Percentiles rank a stretch among this genome's conserved stretches.
Evolutionary conservation across 805 yeast genomes (phyloP).

Genomic region (Debaryomyces tyrocola): DNA sequence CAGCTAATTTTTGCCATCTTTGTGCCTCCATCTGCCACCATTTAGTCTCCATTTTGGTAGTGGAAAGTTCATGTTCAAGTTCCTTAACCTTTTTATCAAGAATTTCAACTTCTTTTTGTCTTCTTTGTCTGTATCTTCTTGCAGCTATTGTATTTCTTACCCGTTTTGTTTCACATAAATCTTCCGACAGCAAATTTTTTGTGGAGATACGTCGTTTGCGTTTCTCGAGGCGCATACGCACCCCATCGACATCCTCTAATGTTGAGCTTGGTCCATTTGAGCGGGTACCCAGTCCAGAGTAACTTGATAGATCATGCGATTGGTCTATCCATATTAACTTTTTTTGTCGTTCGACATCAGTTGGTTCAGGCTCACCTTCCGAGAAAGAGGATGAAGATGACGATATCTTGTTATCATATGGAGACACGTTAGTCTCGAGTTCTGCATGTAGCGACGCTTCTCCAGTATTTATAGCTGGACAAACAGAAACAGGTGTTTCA

Average conservation of each 20-base stretch:
- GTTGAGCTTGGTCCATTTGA: background rate
- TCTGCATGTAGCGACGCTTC: background rate
- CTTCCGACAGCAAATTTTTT: background rate
- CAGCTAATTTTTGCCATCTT: slow-evolving; percentile 7
- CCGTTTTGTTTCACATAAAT: slow-evolving; percentile 2
- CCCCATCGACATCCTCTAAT: slow-evolving; percentile 3
- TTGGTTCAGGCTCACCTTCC: background rate
- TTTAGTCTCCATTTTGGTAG: slow-evolving; percentile 5
- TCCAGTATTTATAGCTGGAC: background rate
- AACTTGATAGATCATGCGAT: background rate
- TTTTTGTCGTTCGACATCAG: background rate
- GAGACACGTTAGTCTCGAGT: background rate
- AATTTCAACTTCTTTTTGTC: slow-evolving; percentile 7
- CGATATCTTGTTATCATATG: background rate
- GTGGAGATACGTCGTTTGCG: slow-evolving; percentile 1
- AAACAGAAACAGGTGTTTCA: background rate
- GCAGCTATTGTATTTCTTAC: slow-evolving; percentile 8
- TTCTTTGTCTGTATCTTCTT: slow-evolving; percentile 7
- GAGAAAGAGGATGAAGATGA: background rate
- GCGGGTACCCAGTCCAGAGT: background rate
- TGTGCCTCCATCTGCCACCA: slow-evolving; percentile 11
- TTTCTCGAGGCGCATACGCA: slow-evolving; percentile 5
- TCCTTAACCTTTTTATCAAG: slow-evolving; percentile 6
- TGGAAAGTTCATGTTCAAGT: slow-evolving; percentile 6
- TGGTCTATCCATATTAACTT: slow-evolving; percentile 7